These are phyloP conservation scores for Fusarium stilboides DNA, from an alignment of 2,329 filamentous ascomycete species.

Conservation along the genomic window DNA sequence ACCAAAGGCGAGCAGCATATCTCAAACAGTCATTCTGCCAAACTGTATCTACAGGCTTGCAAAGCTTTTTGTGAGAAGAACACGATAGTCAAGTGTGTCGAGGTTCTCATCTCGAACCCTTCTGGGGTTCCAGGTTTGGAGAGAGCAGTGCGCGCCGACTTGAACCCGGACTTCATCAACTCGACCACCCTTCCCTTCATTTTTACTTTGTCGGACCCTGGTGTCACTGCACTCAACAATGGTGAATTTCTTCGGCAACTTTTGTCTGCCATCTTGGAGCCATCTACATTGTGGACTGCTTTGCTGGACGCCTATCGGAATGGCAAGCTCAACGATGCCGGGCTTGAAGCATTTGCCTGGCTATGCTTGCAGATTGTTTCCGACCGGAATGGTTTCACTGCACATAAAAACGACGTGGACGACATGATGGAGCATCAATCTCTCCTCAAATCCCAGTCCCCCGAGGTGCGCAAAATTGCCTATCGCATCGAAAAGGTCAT, in stretches of 20 bases:
- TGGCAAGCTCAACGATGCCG: constrained; percentile 52
- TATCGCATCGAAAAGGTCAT: constrained; percentile 60
- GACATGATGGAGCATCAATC: constrained; percentile 45
- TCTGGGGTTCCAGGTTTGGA: constrained; percentile 44
- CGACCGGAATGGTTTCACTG: constrained; percentile 32
- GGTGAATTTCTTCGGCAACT: constrained; percentile 42
- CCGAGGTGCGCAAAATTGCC: constrained; percentile 47
- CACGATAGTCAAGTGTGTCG: constrained; percentile 46
- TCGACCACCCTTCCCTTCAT: constrained; percentile 32
- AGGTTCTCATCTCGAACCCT: constrained; percentile 46
- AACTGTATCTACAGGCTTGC: constrained; percentile 50
- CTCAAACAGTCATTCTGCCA: constrained; percentile 38
- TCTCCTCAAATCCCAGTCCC: constrained; percentile 46
- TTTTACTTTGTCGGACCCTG: constrained; percentile 21
- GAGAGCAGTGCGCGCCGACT: constrained; percentile 47
- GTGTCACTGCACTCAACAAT: constrained; percentile 38
- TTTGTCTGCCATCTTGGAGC: constrained; percentile 65
- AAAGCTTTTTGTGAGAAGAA: constrained; percentile 24
- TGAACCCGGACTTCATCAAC: constrained; percentile 51
- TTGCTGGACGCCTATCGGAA: constrained; percentile 55
- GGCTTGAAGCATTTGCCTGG: constrained; percentile 62
- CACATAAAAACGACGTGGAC: constrained; percentile 40
- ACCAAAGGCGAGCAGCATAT: constrained; percentile 40
- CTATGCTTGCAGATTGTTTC: constrained; percentile 62
- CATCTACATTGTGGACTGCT: constrained; percentile 69